These are phyloP conservation scores for Aspergillus quadrilineatus DNA, from an alignment of 2,329 filamentous ascomycete species.

Conservation along the genomic window DNA sequence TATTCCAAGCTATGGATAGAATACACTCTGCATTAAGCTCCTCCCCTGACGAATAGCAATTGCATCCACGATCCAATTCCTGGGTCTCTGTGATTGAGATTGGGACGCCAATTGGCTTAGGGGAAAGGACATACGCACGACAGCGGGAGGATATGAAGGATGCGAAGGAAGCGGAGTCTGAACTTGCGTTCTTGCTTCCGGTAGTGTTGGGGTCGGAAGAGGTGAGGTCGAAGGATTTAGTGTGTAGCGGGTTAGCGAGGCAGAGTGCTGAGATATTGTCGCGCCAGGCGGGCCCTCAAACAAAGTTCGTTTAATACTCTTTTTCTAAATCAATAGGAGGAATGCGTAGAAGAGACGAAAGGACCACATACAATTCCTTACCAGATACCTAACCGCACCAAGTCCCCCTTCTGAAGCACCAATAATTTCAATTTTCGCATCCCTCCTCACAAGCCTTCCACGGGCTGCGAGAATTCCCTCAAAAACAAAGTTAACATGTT, in stretches of 20 bases:
- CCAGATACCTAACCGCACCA: constrained; percentile 58
- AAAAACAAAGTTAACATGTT: constrained; percentile 69
- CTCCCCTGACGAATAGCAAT: constrained; percentile 69
- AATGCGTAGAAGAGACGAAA: neutral
- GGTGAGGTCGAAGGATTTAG: constrained; percentile 26
- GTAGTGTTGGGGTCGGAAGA: constrained; percentile 1
- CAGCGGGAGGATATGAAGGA: constrained; percentile 52
- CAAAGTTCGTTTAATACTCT: neutral
- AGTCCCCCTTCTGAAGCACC: constrained; percentile 68
- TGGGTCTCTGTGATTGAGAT: constrained; percentile 56
- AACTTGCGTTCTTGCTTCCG: neutral
- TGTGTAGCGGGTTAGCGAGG: constrained; percentile 40
- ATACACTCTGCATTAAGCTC: constrained; percentile 59
- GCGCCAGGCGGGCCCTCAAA: constrained; percentile 42
- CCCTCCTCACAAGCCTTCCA: constrained; percentile 45
- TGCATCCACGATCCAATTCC: constrained; percentile 56
- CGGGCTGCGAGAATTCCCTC: constrained; percentile 54
- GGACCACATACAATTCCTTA: constrained; percentile 50
- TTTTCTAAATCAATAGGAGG: neutral
- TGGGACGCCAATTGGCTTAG: constrained; percentile 52
- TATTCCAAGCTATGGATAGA: constrained; percentile 55
- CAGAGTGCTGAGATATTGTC: constrained; percentile 41
- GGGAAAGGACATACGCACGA: constrained; percentile 61
- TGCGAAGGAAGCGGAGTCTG: constrained; percentile 22
- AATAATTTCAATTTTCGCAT: constrained; percentile 66